Evolutionary conservation across 2,329 filamentous ascomycete species (phyloP), one percentile per base, ranked within the genome.

Genomic region (Fusarium musae): DNA sequence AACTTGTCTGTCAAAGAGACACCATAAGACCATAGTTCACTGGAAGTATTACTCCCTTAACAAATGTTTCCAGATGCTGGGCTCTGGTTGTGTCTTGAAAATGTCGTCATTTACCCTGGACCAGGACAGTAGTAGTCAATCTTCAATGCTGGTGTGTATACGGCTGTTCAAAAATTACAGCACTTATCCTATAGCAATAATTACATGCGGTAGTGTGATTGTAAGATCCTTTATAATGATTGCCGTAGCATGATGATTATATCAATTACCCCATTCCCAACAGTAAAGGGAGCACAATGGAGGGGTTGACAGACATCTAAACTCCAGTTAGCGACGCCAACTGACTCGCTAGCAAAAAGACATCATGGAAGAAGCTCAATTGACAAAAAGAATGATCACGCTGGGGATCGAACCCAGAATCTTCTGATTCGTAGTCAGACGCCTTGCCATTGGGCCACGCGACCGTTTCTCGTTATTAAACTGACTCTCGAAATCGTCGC

Each of bases 381-480:
- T 9, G 7, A 17, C 39, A 70, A 70, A 70, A 66, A 36, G 6
- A 6, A 9, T 71, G 68, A 71, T 70, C 75, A 74, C 67, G 73
- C 65, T 75, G 73, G 75, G 75, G 75, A 69, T 77, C 75, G 75
- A 77, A 77, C 75, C 75, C 70, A 74, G 66, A 74, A 77, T 77
- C 75, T 77, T 74, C 75, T 77, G 75, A 77, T 77, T 77, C 75
- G 75, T 77, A 77, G 75, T 75, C 75, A 77, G 75, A 77, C 73
- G 75, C 75, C 73, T 76, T 76, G 73, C 75, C 74, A 75, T 73
- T 73, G 69, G 70, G 69, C 70, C 69, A 72, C 70, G 63, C 67
- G 68, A 70, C 68, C 68, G 59, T 0, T 34, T 68, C 26, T 69
- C 19, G 28, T 50, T 68, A 12, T 39, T 69, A 21, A 56, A 19